These are phyloP conservation scores for Citrus hindsii DNA, from an alignment of 345 rosid genomes.

Conservation along the genomic window DNA sequence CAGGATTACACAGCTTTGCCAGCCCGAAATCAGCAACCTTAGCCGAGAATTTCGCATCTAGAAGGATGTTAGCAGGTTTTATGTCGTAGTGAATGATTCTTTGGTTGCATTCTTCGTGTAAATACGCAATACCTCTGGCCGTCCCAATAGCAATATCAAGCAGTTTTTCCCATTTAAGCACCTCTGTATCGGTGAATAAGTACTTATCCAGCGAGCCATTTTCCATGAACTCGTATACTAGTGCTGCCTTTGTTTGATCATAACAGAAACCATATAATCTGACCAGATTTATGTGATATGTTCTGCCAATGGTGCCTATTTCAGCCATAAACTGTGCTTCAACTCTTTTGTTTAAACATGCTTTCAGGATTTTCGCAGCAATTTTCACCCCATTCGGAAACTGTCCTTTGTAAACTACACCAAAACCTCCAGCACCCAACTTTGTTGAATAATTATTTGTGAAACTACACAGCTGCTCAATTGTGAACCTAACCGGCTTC, in stretches of 20 bases:
- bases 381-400: constrained; percentile 11
- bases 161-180: constrained; percentile 11
- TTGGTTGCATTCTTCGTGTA: constrained; percentile 15
- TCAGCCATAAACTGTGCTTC: constrained; percentile 19
- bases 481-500: constrained; percentile 11
- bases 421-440: constrained; percentile 18
- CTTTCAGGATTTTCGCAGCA: constrained; percentile 7
- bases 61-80: constrained; percentile 17
- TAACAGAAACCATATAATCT: neutral
- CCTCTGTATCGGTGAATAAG: neutral
- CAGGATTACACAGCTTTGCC: constrained; percentile 12
- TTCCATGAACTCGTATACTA: constrained; percentile 2
- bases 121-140: constrained; percentile 11
- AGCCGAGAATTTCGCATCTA: constrained; percentile 2
- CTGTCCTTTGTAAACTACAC: neutral
- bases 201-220: constrained; percentile 17
- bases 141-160: constrained; percentile 18
- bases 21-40: constrained; percentile 24
- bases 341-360: neutral
- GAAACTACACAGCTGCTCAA: neutral
- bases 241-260: neutral
- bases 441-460: constrained; percentile 1
- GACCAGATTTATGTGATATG: constrained; percentile 2
- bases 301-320: constrained; percentile 4
- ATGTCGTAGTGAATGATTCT: constrained; percentile 23